phyloP scores from a whole-genome alignment of 2,329 filamentous ascomycete genomes.

The Alternaria sp. region DNA sequence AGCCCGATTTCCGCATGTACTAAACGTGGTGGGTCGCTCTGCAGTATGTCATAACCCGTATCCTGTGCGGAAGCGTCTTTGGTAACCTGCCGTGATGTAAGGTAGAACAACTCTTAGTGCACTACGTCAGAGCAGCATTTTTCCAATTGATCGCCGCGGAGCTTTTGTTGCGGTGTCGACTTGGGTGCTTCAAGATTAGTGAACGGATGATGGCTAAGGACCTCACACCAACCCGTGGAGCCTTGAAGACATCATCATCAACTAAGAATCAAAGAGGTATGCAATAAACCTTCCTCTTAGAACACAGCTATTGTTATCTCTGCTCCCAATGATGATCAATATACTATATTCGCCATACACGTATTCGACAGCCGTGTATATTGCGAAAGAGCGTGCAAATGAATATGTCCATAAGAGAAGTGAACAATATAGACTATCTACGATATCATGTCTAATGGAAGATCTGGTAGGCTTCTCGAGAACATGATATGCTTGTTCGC shows the following conservation, averaged over 20 bases:
- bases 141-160: background rate
- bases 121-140: background rate
- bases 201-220: background rate
- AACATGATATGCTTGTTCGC: background rate
- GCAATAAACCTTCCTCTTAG: background rate
- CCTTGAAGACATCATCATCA: background rate
- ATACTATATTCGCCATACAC: background rate
- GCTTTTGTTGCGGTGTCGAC: background rate
- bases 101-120: background rate
- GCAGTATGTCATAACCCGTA: constrained; percentile 16
- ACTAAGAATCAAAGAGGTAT: background rate
- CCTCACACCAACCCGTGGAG: background rate
- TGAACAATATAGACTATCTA: background rate
- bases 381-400: background rate
- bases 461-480: background rate
- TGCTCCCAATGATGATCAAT: background rate
- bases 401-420: background rate
- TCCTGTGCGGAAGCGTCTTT: background rate
- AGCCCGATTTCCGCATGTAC: constrained; percentile 3
- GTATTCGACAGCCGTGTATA: background rate
- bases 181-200: background rate
- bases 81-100: background rate
- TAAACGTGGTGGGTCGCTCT: constrained; percentile 7
- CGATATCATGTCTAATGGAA: background rate
- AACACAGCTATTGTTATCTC: background rate